phyloP scores from a whole-genome alignment of 768 basidiomycete species.

The Wakefieldia striispora region DNA sequence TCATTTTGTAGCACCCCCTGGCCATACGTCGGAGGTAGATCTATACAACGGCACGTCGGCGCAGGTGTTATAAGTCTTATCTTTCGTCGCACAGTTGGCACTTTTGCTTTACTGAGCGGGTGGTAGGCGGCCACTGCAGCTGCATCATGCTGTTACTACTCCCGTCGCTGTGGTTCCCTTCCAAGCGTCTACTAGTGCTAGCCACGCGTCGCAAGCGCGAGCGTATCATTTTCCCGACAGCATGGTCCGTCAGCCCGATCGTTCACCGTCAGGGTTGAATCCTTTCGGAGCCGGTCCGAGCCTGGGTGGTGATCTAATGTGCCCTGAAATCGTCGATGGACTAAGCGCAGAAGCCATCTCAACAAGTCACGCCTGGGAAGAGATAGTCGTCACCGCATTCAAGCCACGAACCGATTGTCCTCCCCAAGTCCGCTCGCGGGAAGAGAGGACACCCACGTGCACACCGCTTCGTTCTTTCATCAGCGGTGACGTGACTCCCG shows the following conservation, averaged over 20 bases:
- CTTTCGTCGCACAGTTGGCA: no score
- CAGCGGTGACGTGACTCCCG: not conserved
- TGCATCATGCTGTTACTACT: not conserved
- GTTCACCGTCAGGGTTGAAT: not conserved
- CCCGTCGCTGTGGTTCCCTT: not conserved
- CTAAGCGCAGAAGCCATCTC: not conserved
- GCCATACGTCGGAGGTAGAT: not conserved
- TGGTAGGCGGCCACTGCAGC: not conserved
- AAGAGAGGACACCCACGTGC: not conserved
- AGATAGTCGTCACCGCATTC: not conserved
- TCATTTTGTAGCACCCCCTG: not conserved
- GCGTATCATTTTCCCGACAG: not conserved
- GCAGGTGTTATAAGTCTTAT: not conserved
- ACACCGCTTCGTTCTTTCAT: not conserved
- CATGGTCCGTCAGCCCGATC: not conserved
- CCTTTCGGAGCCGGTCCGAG: not conserved
- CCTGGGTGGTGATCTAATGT: not conserved
- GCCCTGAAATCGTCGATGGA: not conserved
- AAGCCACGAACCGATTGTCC: not conserved
- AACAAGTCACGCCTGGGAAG: slow-evolving; percentile 10
- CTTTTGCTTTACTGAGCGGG: not conserved
- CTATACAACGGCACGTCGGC: not conserved
- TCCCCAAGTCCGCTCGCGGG: slow-evolving; percentile 1
- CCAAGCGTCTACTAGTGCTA: not conserved
- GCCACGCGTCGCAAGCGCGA: not conserved